A percentile compares a stretch with the other conserved stretches of the same genome.
Evolutionary conservation across 2,329 filamentous ascomycete genomes (phyloP).

Genomic region (Talaromyces funiculosus): DNA sequence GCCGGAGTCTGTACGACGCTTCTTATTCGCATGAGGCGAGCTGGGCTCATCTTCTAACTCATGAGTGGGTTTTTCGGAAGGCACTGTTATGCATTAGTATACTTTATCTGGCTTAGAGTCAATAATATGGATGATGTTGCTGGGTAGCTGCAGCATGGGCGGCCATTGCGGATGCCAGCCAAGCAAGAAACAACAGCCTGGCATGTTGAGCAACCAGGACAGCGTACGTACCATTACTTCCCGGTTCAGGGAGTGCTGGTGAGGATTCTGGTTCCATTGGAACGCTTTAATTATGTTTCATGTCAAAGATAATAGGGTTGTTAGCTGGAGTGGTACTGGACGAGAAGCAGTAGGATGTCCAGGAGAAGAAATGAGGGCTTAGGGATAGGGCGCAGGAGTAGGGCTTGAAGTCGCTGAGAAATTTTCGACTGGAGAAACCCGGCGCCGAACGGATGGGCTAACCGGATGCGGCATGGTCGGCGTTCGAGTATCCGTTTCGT

Average conservation of each 20-base stretch:
- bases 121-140: neutral
- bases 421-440: conserved; percentile 11
- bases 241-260: conserved; percentile 26
- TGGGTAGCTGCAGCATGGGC: neutral
- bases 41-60: conserved; percentile 26
- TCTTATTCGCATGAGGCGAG: conserved; percentile 35
- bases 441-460: neutral
- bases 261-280: conserved; percentile 26
- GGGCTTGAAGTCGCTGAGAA: conserved; percentile 28
- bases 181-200: conserved; percentile 1
- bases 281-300: conserved; percentile 21
- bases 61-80: conserved; percentile 28
- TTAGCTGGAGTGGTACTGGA: conserved; percentile 19
- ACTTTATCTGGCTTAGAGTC: neutral
- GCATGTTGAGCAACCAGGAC: neutral
- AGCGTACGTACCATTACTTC: conserved; percentile 29
- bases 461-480: neutral
- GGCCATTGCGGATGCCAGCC: neutral
- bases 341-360: conserved; percentile 27
- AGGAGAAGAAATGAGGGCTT: conserved; percentile 46
- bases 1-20: conserved; percentile 33
- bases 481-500: neutral
- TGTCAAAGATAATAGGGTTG: conserved; percentile 30
- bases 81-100: conserved; percentile 9
- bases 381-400: conserved; percentile 44